Conservation (phyloP, 2,329 filamentous ascomycete genomes). For the Alternaria sp. region DNA sequence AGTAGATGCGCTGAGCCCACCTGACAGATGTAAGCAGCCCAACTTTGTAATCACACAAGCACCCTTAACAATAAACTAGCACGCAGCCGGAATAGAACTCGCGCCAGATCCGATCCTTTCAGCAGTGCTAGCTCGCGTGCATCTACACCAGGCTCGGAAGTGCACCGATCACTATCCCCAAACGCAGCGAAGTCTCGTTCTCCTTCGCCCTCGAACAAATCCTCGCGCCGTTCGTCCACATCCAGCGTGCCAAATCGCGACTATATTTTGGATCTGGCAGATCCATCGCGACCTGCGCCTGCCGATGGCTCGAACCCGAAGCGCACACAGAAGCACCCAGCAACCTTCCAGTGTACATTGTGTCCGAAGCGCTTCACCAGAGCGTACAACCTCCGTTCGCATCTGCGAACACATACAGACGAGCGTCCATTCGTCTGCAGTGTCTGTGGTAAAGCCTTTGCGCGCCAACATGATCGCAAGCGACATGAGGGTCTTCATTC, state of each 20-base stretch:
- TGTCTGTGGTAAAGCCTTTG: conserved; percentile 96
- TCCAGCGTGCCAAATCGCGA: conserved; percentile 67
- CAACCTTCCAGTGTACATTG: conserved; percentile 91
- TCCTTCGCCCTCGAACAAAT: conserved; percentile 59
- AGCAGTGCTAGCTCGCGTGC: conserved; percentile 59
- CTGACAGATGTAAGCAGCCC: conserved; percentile 65
- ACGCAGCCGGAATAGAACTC: conserved; percentile 64
- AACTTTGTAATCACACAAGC: conserved; percentile 23
- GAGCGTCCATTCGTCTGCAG: conserved; percentile 97
- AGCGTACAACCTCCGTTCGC: conserved; percentile 94
- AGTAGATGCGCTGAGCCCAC: conserved; percentile 83
- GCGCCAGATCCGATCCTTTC: conserved; percentile 68
- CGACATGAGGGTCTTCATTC: conserved; percentile 95
- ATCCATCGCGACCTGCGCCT: conserved; percentile 78
- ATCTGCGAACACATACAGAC: conserved; percentile 94
- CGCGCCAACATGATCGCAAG: conserved; percentile 95
- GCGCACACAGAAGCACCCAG: conserved; percentile 95
- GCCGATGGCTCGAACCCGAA: conserved; percentile 63
- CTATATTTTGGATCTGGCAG: conserved; percentile 89
- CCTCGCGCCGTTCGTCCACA: conserved; percentile 60
- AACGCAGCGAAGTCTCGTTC: conserved; percentile 57
- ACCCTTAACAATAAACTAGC: conserved; percentile 50
- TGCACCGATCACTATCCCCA: conserved; percentile 55
- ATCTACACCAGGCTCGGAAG: conserved; percentile 52
- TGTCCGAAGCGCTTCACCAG: conserved; percentile 97